Conservation (phyloP, 192 early-diverging fungal genomes). For the Umbelopsis sp. region DNA sequence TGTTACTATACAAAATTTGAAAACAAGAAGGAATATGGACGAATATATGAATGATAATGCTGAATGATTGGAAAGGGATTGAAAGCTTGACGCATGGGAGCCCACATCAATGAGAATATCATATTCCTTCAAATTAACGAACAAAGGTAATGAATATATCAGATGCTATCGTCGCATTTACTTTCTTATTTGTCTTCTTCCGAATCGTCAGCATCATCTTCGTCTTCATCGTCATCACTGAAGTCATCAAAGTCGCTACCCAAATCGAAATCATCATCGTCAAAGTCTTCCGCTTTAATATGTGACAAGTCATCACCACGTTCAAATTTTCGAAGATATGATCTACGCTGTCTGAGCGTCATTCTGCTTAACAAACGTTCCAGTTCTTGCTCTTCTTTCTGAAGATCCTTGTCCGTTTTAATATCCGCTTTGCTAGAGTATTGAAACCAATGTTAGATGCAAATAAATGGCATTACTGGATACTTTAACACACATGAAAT, state of each 20-base stretch:
- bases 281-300: constrained; percentile 48
- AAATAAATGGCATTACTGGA: background rate
- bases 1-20: constrained; percentile 10
- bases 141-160: background rate
- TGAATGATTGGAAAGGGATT: background rate
- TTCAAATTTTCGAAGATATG: constrained; percentile 79
- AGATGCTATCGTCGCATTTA: background rate
- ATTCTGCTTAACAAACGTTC: constrained; percentile 70
- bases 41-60: background rate
- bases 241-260: constrained; percentile 49
- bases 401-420: constrained; percentile 65
- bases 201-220: constrained; percentile 45
- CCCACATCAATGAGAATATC: background rate
- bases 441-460: background rate
- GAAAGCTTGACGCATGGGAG: background rate
- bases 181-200: constrained; percentile 13
- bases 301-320: constrained; percentile 70
- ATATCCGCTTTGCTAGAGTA: constrained; percentile 44
- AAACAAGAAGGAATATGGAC: background rate
- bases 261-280: constrained; percentile 45
- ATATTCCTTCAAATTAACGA: background rate
- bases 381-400: constrained; percentile 73
- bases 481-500: background rate
- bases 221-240: constrained; percentile 59
- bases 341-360: constrained; percentile 82